A percentile compares a stretch with the other conserved stretches of the same genome.
phyloP scores from a whole-genome alignment of 2,329 filamentous ascomycete genomes.

The Corinectria fuckeliana region DNA sequence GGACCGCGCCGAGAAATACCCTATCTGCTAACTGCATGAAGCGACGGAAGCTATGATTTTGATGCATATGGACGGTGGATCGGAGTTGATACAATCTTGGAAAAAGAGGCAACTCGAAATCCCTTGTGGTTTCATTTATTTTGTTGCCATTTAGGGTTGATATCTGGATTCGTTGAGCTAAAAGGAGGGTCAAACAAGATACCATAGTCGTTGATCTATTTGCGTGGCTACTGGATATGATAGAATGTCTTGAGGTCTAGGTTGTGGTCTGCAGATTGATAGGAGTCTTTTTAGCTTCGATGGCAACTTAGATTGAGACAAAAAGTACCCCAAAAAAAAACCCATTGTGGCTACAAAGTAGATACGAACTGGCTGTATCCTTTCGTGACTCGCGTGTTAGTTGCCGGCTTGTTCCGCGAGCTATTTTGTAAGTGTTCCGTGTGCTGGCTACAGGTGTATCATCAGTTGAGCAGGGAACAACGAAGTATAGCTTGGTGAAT shows the following conservation, averaged over 20 bases:
- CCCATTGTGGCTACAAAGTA: conserved; percentile 3
- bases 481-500: background rate
- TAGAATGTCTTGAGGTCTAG: conserved; percentile 11
- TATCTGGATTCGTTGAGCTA: background rate
- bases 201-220: conserved; percentile 1
- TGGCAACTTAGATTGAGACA: conserved; percentile 28
- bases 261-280: conserved; percentile 6
- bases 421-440: background rate
- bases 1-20: conserved; percentile 36
- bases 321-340: conserved; percentile 16
- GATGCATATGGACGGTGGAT: conserved; percentile 14
- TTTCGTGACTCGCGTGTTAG: background rate
- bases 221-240: conserved; percentile 4
- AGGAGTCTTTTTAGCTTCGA: conserved; percentile 30
- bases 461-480: background rate
- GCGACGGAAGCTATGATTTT: conserved; percentile 17
- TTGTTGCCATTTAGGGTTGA: conserved; percentile 16
- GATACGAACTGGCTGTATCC: background rate
- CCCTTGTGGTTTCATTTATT: conserved; percentile 21
- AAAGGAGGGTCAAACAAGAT: conserved; percentile 2
- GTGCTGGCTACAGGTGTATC: background rate
- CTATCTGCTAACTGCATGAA: conserved; percentile 33
- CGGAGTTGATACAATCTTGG: conserved; percentile 26
- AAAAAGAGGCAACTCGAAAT: conserved; percentile 25
- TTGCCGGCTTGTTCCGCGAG: background rate